Evolutionary conservation across 306 rosid species (phyloP), one percentile per base, ranked within the genome.

Genomic region (Trichosanthes cucumerina): DNA sequence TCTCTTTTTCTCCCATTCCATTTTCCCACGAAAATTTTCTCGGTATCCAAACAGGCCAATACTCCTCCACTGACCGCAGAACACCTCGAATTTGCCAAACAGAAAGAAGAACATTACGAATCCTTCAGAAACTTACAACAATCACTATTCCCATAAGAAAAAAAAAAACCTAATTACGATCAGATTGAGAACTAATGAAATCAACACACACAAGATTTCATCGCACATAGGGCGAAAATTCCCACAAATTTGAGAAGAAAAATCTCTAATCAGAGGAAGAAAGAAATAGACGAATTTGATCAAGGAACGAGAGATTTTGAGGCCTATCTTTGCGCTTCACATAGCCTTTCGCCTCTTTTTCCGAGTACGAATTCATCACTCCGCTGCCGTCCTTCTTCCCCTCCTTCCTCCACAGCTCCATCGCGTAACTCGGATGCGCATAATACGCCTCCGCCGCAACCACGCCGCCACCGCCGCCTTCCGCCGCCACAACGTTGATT

Each of bases 291-390:
- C 78, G 88, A 86, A 92, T 92, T n/a, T 90, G 96, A 64, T 90
- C 93, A 1, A 92, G 89, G 57, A 92, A 92, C 18, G 92, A 79
- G 19, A 90, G 84, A 81, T 89, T 54, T 63, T 84, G 96, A 85
- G 96, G 97, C 87, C 97, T 66, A 70, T 93, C 97, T 24, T 80
- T 84, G 41, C 97, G 93, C 80, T 86, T 88, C 75, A 93, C 97
- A 58, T 93, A 93, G 0, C 94, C 96, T 21, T 43, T 78, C 7
- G 92, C 83, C 18, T 86, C 94, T 65, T 86, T 88, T 84, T 84
- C 86, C 0, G 96, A 49, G 12, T 93, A 93, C 68, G 77, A 82
- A n/a, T 52, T 44, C 13, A 91, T 75, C 18, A 28, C 75, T 21
- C 74, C 74, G 7, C 80, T 73, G 1, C 92, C 90, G 8, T 3